Evolutionary conservation across 129 eudicot genomes (phyloP).

Genomic region (Arctium minus): DNA sequence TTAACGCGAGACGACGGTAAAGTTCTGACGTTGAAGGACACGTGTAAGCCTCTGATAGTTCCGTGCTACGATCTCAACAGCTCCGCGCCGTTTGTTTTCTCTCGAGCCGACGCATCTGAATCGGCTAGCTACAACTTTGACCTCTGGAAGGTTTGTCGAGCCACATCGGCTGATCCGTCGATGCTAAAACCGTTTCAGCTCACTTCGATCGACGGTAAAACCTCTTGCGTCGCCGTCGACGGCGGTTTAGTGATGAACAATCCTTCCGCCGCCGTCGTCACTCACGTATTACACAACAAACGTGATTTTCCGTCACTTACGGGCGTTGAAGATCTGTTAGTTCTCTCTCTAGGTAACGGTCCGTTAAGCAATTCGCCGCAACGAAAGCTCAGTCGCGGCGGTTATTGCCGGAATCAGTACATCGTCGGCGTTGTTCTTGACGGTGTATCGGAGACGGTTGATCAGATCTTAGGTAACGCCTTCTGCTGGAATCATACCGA

Average conservation of each 20-base stretch:
- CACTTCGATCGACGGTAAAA: slow-evolving; percentile 54
- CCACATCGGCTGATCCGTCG: slow-evolving; percentile 79
- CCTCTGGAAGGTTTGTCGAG: slow-evolving; percentile 88
- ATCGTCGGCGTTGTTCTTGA: slow-evolving; percentile 65
- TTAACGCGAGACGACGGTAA: slow-evolving; percentile 57
- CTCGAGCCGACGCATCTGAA: slow-evolving; percentile 82
- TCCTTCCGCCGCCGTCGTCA: slow-evolving; percentile 89
- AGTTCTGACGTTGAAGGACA: slow-evolving; percentile 67
- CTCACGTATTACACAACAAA: slow-evolving; percentile 82
- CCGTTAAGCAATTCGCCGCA: slow-evolving; percentile 20
- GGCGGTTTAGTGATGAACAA: slow-evolving; percentile 95
- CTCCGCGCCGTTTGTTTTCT: slow-evolving; percentile 93
- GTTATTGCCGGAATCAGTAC: slow-evolving; percentile 37
- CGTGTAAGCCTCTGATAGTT: slow-evolving; percentile 87
- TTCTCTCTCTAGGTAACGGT: slow-evolving; percentile 79
- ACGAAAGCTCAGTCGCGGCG: slow-evolving; percentile 34
- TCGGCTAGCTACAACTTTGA: slow-evolving; percentile 69
- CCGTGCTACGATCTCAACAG: slow-evolving; percentile 85
- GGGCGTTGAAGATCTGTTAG: slow-evolving; percentile 75
- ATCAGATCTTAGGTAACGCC: slow-evolving; percentile 82
- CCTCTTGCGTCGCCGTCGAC: slow-evolving; percentile 70
- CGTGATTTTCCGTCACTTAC: slow-evolving; percentile 73
- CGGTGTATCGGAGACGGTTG: slow-evolving; percentile 86
- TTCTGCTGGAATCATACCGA: slow-evolving; percentile 78
- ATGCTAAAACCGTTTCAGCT: slow-evolving; percentile 67